These are phyloP conservation scores for Alternaria sp. DNA, from an alignment of 2,329 filamentous ascomycete species.

Conservation along the genomic window DNA sequence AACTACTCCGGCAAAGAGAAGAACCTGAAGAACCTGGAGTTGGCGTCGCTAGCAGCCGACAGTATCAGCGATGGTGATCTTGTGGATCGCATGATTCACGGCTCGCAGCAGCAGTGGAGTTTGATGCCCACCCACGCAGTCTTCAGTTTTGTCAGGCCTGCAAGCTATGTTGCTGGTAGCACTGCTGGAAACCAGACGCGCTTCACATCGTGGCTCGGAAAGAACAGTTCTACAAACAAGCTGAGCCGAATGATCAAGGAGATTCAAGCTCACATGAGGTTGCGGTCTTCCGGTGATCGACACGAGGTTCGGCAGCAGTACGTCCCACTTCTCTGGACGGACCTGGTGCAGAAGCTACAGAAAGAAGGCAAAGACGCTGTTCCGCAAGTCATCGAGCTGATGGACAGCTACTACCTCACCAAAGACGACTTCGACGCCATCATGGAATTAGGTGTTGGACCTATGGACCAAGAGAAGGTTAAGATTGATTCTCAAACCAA, in stretches of 20 bases:
- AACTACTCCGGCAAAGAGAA: constrained; percentile 71
- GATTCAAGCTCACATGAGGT: constrained; percentile 95
- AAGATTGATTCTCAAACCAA: constrained; percentile 87
- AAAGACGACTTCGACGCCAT: constrained; percentile 94
- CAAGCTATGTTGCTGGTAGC: constrained; percentile 84
- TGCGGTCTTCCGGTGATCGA: constrained; percentile 86
- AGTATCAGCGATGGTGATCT: constrained; percentile 98
- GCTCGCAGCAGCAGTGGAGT: constrained; percentile 97
- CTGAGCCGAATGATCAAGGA: constrained; percentile 85
- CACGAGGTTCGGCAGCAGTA: constrained; percentile 96
- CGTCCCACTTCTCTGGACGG: constrained; percentile 84
- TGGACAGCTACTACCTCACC: constrained; percentile 97
- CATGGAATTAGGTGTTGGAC: constrained; percentile 86
- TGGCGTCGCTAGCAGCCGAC: constrained; percentile 85
- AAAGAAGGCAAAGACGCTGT: constrained; percentile 82
- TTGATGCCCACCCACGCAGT: constrained; percentile 96
- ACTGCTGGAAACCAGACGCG: constrained; percentile 68
- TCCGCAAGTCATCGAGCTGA: constrained; percentile 83
- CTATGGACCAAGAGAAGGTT: constrained; percentile 76
- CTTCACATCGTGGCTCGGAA: constrained; percentile 93
- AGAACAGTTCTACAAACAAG: constrained; percentile 82
- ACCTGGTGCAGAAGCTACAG: constrained; percentile 76
- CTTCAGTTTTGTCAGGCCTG: constrained; percentile 91
- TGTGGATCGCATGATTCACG: constrained; percentile 97
- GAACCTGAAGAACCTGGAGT: constrained; percentile 81